These are phyloP conservation scores for Candida smagusa DNA, from an alignment of 1,139 yeast genomes.

Conservation along the genomic window DNA sequence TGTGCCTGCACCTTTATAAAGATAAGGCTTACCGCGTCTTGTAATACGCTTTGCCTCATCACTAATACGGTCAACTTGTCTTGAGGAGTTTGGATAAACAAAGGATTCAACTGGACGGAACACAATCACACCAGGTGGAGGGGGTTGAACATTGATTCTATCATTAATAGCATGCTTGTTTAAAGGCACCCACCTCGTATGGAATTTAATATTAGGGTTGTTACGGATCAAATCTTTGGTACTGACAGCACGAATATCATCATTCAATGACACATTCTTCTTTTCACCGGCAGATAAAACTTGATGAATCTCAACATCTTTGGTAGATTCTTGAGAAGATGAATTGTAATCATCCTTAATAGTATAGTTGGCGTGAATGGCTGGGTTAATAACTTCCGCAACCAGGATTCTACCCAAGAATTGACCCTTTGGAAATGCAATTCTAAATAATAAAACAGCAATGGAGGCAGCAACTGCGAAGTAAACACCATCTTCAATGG, in stretches of 20 bases:
- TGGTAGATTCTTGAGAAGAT: constrained; percentile 13
- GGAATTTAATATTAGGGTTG: constrained; percentile 43
- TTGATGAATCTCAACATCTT: constrained; percentile 44
- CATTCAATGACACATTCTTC: constrained; percentile 15
- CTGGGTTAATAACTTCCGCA: constrained; percentile 66
- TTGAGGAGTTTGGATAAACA: constrained; percentile 76
- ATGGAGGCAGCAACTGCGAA: constrained; percentile 84
- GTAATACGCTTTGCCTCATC: constrained; percentile 67
- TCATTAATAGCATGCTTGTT: constrained; percentile 55
- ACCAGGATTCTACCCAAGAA: constrained; percentile 77
- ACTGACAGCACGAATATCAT: constrained; percentile 14
- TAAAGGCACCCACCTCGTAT: constrained; percentile 80
- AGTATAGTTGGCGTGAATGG: constrained; percentile 19
- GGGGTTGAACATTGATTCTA: constrained; percentile 58
- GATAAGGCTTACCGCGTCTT: constrained; percentile 53
- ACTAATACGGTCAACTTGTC: constrained; percentile 65
- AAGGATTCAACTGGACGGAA: constrained; percentile 81
- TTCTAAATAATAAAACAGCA: constrained; percentile 68
- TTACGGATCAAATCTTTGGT: constrained; percentile 22
- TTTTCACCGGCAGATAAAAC: constrained; percentile 29
- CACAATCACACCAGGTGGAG: constrained; percentile 89
- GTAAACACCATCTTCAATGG: constrained; percentile 87
- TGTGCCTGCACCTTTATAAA: constrained; percentile 52
- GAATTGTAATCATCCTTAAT: constrained; percentile 4
- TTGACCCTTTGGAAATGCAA: constrained; percentile 78